Conservation (phyloP, 2,329 filamentous ascomycete genomes). For the Zelopaecilomyces penicillatus region DNA sequence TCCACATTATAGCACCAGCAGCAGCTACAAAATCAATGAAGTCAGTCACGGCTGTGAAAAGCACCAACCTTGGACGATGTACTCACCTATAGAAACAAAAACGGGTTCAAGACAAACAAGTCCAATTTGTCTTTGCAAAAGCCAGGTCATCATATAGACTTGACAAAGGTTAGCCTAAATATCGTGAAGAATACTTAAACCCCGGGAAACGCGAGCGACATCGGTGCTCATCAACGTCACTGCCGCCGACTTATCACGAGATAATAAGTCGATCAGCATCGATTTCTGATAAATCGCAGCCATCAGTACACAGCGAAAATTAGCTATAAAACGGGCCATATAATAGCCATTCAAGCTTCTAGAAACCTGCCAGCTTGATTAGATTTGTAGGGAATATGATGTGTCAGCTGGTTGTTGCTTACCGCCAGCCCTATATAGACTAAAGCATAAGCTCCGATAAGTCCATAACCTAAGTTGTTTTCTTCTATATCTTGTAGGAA, state of each 20-base stretch:
- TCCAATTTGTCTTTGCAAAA: not conserved
- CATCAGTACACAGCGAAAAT: not conserved
- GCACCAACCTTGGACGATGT: not conserved
- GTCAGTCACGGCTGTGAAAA: not conserved
- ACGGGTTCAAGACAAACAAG: not conserved
- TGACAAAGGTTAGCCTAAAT: not conserved
- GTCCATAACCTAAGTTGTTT: not conserved
- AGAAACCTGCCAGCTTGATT: not conserved
- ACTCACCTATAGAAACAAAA: not conserved
- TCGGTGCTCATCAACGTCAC: not conserved
- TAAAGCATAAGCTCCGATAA: not conserved
- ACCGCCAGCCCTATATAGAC: not conserved
- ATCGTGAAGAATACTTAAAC: not conserved
- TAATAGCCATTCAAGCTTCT: not conserved
- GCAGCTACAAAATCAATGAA: not conserved
- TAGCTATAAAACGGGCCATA: not conserved
- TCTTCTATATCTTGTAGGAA: not conserved
- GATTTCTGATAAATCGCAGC: not conserved
- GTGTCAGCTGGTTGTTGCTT: not conserved
- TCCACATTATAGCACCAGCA: not conserved
- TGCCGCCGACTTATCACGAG: not conserved
- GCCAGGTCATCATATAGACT: not conserved
- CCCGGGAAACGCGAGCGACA: not conserved
- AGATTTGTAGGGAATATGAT: not conserved
- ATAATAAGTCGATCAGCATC: not conserved